Evolutionary conservation across 768 basidiomycete species (phyloP).

Genomic region (Hericium rajendrae): DNA sequence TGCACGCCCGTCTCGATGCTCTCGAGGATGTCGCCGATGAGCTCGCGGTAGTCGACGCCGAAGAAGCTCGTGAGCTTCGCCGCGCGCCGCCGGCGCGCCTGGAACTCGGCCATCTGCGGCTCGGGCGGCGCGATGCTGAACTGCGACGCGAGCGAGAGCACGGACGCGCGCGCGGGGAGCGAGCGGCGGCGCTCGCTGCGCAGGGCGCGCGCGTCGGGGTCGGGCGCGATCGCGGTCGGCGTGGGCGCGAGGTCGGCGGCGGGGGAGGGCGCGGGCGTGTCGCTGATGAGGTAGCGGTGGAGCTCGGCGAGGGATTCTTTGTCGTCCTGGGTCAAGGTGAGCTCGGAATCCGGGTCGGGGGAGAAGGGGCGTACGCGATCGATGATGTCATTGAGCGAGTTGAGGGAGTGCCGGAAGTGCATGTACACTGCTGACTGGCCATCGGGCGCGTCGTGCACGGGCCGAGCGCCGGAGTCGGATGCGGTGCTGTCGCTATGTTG

Average conservation of each 20-base stretch:
- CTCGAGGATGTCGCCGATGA: slow-evolving; percentile 70
- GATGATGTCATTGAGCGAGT: slow-evolving; percentile 72
- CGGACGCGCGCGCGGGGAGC: slow-evolving; percentile 54
- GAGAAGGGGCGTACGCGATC: slow-evolving; percentile 49
- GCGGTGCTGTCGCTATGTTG: slow-evolving; percentile 1
- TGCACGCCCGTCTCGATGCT: slow-evolving; percentile 72
- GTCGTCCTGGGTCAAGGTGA: slow-evolving; percentile 47
- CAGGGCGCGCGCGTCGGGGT: slow-evolving; percentile 5
- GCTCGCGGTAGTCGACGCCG: slow-evolving; percentile 73
- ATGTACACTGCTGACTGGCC: slow-evolving; percentile 39
- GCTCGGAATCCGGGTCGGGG: slow-evolving; percentile 1
- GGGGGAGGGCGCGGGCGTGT: neutral
- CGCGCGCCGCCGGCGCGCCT: slow-evolving; percentile 60
- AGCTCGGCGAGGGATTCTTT: slow-evolving; percentile 63
- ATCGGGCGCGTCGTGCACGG: neutral
- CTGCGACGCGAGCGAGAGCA: slow-evolving; percentile 49
- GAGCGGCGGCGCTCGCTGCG: slow-evolving; percentile 29
- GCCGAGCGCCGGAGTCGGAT: neutral
- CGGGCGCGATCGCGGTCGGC: slow-evolving; percentile 10
- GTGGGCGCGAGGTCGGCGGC: slow-evolving; percentile 8
- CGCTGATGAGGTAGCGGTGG: slow-evolving; percentile 50
- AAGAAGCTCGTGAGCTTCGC: slow-evolving; percentile 85
- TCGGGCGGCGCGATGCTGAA: slow-evolving; percentile 31
- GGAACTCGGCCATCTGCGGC: slow-evolving; percentile 48
- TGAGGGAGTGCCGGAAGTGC: slow-evolving; percentile 73